phyloP scores from a whole-genome alignment of 1,284 basidiomycete genomes.

The Ustilago bromivora region DNA sequence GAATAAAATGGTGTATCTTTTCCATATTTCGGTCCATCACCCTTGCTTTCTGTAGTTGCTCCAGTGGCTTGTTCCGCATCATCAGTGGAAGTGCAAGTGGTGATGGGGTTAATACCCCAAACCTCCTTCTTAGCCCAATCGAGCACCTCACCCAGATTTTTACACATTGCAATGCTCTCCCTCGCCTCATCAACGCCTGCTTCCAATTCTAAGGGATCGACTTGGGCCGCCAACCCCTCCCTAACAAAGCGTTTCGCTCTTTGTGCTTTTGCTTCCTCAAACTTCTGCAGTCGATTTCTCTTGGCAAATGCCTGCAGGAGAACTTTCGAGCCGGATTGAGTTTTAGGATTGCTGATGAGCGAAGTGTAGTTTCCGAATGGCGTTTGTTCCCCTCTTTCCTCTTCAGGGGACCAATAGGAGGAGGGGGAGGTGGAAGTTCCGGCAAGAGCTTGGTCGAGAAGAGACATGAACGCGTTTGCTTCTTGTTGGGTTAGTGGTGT shows the following conservation, averaged over 20 bases:
- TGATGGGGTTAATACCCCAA: slow-evolving; percentile 28
- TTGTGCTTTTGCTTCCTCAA: slow-evolving; percentile 25
- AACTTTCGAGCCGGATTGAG: slow-evolving; percentile 21
- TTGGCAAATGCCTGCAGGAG: slow-evolving; percentile 40
- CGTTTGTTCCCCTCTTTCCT: slow-evolving; percentile 6
- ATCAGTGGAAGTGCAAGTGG: neutral
- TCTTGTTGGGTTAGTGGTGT: slow-evolving; percentile 43
- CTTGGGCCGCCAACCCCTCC: slow-evolving; percentile 42
- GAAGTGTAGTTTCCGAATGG: slow-evolving; percentile 47
- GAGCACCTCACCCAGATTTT: slow-evolving; percentile 43
- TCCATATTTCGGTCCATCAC: slow-evolving; percentile 38
- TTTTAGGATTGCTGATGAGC: slow-evolving; percentile 31
- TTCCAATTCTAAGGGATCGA: slow-evolving; percentile 40
- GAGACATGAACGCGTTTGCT: slow-evolving; percentile 41
- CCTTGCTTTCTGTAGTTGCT: neutral
- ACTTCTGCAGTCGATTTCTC: slow-evolving; percentile 29
- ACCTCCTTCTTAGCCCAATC: slow-evolving; percentile 47
- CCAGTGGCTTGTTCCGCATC: neutral
- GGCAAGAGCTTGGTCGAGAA: slow-evolving; percentile 39
- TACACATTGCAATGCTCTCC: slow-evolving; percentile 43
- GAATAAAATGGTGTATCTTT: slow-evolving; percentile 59
- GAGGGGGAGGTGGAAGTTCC: slow-evolving; percentile 12
- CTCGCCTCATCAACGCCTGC: slow-evolving; percentile 52
- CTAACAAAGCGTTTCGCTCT: slow-evolving; percentile 27
- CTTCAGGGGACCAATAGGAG: neutral